phyloP scores from a whole-genome alignment of 805 yeast species.

The Candida cerambycidarum region DNA sequence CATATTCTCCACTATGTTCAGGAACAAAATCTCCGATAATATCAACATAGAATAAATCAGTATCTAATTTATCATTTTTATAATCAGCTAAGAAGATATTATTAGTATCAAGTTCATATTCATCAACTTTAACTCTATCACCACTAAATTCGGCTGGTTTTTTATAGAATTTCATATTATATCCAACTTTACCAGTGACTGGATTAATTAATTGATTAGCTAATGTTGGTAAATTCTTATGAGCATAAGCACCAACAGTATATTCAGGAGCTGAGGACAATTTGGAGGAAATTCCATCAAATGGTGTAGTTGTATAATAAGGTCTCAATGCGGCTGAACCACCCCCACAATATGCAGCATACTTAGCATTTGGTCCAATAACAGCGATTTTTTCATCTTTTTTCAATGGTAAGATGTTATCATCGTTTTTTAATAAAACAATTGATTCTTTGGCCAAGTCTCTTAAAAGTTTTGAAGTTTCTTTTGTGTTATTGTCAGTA shows the following conservation, averaged over 20 bases:
- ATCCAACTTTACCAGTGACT: conserved; percentile 23
- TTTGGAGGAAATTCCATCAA: conserved; percentile 20
- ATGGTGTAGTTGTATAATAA: conserved; percentile 30
- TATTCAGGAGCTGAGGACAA: conserved; percentile 22
- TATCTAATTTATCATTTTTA: conserved; percentile 17
- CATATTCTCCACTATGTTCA: conserved; percentile 48
- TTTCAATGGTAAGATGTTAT: conserved; percentile 26
- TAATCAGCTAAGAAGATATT: conserved; percentile 23
- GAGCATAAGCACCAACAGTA: conserved; percentile 32
- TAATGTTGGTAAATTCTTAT: conserved; percentile 29
- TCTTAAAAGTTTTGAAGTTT: conserved; percentile 43
- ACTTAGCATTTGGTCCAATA: conserved; percentile 35
- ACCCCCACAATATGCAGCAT: conserved; percentile 33
- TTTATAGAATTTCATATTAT: conserved; percentile 22
- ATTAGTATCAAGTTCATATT: conserved; percentile 18
- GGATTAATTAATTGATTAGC: conserved; percentile 22
- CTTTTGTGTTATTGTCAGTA: conserved; percentile 42
- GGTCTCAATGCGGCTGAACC: conserved; percentile 32
- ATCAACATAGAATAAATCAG: conserved; percentile 39
- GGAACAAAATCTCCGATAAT: conserved; percentile 45
- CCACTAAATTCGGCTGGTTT: conserved; percentile 18
- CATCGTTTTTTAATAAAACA: conserved; percentile 31
- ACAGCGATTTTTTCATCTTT: conserved; percentile 32
- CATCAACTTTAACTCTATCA: conserved; percentile 19
- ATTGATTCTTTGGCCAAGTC: conserved; percentile 44